Base-by-base conservation (phyloP, 768 basidiomycete species). In the Suillus variegatus region DNA sequence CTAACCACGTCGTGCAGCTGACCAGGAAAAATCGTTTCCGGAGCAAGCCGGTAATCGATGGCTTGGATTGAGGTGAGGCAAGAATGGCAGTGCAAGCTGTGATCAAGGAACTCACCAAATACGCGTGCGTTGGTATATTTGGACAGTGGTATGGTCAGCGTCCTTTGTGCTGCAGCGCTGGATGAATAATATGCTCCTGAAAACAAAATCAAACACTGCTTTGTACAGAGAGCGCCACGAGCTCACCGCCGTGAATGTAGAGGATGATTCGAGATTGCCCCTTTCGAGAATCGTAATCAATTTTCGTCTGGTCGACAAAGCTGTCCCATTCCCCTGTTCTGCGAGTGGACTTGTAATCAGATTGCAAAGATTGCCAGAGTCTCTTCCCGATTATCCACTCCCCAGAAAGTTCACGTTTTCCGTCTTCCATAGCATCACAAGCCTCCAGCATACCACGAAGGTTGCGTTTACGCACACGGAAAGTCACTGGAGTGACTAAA, bases 381-480 rank as follows among this genome's bases (percentile, higher is more conserved):
- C 87, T 87, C 75, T 91, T 92, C 43, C 94, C 94, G n/a, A 98
- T 91, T 28, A 99, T 89, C 97, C 97, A 99, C 81, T 99, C 97
- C 0, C 95, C 97, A 1, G 88, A 88, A 38, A 99, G 82, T 72
- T 96, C 92, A 5, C 97, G 85, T 10, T 72, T 75, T 41, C 95
- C 96, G 12, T 83, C 83, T 76, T 99, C 97, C 20, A 82, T 73
- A 6, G 81, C 84, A 73, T 99, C 97, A 63, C 85, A 86, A 8
- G 88, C 81, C 6, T 85, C 81, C 18, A 99, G 85, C 62, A 99
- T 89, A 16, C 97, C 97, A 40, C 88, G 86, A 36, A 97, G 82
- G 9, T 83, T 78, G 7, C 92, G 88, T 67, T 79, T 84, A 61
- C 84, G 86, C 51, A 98, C 95, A 46, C 81, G 83, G 74, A 98